These are phyloP conservation scores for Helotiales sp. DNA, from an alignment of 2,329 filamentous ascomycete species.

Conservation along the genomic window DNA sequence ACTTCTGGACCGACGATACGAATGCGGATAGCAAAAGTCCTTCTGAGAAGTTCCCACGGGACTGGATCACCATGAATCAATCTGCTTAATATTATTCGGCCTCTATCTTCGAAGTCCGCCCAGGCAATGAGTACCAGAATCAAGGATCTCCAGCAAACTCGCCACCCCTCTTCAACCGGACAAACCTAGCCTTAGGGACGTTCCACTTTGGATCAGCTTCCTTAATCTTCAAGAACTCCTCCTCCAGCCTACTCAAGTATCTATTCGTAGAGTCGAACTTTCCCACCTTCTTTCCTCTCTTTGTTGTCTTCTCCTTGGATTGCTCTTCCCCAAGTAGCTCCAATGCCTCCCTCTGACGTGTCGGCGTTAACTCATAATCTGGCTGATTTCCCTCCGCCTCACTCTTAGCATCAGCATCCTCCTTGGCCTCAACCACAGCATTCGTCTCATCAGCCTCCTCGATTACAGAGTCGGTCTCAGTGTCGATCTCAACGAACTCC, in stretches of 20 bases:
- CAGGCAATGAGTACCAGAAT: background rate
- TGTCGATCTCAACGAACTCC: background rate
- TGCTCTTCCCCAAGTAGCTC: background rate
- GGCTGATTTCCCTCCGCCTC: background rate
- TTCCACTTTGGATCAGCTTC: background rate
- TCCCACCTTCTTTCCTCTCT: background rate
- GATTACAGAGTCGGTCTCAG: background rate
- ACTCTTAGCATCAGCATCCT: background rate
- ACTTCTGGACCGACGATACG: too few relatives aligned
- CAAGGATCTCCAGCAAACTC: background rate
- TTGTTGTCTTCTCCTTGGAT: background rate
- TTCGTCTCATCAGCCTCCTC: background rate
- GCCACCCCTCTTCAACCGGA: background rate
- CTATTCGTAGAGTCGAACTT: conserved; percentile 1
- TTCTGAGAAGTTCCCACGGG: too few relatives aligned
- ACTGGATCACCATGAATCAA: too few relatives aligned
- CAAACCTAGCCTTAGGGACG: background rate
- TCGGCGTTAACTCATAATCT: background rate
- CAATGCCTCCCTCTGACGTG: background rate
- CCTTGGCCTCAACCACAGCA: background rate
- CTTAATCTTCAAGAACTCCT: background rate
- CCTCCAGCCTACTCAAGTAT: background rate
- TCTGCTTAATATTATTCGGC: too few relatives aligned
- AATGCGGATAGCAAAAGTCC: too few relatives aligned
- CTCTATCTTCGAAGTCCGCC: background rate